Evolutionary conservation across 1,284 basidiomycete species (phyloP).

Genomic region (Trametes hirsuta): DNA sequence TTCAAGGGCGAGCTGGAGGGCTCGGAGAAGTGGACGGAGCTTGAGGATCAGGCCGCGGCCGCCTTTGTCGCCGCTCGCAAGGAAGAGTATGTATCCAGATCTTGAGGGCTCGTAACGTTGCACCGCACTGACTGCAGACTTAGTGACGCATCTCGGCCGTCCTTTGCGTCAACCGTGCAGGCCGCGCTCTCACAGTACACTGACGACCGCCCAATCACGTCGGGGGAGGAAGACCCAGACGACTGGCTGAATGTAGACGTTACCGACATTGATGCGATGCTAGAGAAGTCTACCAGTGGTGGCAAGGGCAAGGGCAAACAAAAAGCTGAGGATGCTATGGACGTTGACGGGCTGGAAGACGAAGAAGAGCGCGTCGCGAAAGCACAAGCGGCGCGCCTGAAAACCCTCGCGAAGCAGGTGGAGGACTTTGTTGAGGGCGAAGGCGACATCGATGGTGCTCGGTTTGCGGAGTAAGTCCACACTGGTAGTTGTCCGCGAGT

Average conservation of each 20-base stretch:
- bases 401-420: constrained; percentile 81
- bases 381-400: constrained; percentile 71
- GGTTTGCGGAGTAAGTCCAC: constrained; percentile 80
- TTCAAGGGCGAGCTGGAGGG: constrained; percentile 79
- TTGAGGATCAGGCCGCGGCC: constrained; percentile 71
- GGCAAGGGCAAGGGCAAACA: constrained; percentile 20
- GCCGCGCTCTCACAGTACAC: constrained; percentile 53
- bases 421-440: constrained; percentile 86
- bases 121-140: background rate
- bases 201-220: constrained; percentile 20
- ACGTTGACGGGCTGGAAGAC: constrained; percentile 44
- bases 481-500: background rate
- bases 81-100: constrained; percentile 58
- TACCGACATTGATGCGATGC: constrained; percentile 63
- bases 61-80: constrained; percentile 67
- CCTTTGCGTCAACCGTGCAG: constrained; percentile 77
- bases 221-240: constrained; percentile 62
- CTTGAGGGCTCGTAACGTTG: background rate
- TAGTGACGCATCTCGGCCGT: constrained; percentile 63
- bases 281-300: constrained; percentile 47
- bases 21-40: constrained; percentile 72
- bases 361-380: constrained; percentile 55
- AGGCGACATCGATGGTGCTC: constrained; percentile 85
- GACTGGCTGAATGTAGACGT: constrained; percentile 75
- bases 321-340: constrained; percentile 41